Evolutionary conservation across 2,329 filamentous ascomycete species (phyloP), one percentile per base, ranked within the genome.

Genomic region (Mollisiaceae sp.): DNA sequence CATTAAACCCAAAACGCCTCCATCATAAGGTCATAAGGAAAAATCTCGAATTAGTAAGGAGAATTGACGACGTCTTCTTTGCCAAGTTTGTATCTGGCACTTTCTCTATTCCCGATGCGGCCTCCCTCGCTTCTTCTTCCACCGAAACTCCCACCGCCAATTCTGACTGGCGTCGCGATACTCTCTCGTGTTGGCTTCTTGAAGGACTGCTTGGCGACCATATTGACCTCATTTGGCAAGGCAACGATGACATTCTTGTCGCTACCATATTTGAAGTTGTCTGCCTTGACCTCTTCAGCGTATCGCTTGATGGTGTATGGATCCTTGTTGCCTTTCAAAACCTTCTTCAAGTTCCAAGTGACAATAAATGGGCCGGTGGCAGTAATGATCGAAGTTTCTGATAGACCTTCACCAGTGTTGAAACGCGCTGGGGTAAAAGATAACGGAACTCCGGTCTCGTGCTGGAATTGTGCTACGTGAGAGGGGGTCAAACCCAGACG

Each of bases 191-290:
- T 98, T 1, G 94, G 93, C 75, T 89, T 89, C 83, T 92, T 92
- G 75, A 99, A 86, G 64, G 88, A 90, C 72, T 90, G 86, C 79
- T 94, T 94, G 55, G 90, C 91, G 14, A 99, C 92, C 94, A 98
- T 98, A 79, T 97, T 96, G 71, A 99, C 95, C 78, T 98, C 94
- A 76, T 99, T 97, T 1, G 95, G 94, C 69, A 99, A 82, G 0
- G 95, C 95, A 41, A 99, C 94, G 74, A 99, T 97, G 73, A 99
- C 93, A 74, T 97, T 97, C 86, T 97, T 97, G 79, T 99, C 95
- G 5, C 90, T 94, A 56, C 94, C 94, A 75, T 93, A 99, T 74
- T 95, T 93, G 88, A 99, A 99, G 78, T 99, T 97, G 78, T 99
- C 95, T 4, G 95, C 95, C 83, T 96, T 97, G 76, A 99, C 93